Percentiles rank a stretch among this genome's conserved stretches.
Conservation (phyloP, 352 stramenopile species). For the Elongisporangium undulatum region DNA sequence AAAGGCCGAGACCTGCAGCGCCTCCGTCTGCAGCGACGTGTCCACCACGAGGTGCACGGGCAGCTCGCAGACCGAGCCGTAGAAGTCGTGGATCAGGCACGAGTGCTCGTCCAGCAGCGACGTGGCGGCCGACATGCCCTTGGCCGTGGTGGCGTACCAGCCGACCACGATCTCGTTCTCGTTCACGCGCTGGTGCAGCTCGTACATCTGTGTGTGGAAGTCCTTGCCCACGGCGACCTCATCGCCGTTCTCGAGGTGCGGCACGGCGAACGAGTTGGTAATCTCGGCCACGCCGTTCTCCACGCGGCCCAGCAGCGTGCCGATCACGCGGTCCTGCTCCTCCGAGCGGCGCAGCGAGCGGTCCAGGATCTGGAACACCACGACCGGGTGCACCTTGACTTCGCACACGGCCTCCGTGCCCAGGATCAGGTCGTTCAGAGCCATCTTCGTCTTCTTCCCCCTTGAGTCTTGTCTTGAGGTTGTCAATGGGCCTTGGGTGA, state of each 20-base stretch:
- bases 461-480: constrained; percentile 1
- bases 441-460: constrained; percentile 13
- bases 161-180: constrained; percentile 94
- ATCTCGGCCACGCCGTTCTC: constrained; percentile 89
- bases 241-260: constrained; percentile 94
- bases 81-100: constrained; percentile 98
- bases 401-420: constrained; percentile 77
- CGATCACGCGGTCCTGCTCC: constrained; percentile 94
- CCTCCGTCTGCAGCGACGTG: constrained; percentile 76
- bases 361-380: constrained; percentile 97
- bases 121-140: constrained; percentile 23
- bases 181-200: constrained; percentile 94
- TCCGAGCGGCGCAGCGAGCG: constrained; percentile 93
- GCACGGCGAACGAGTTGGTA: constrained; percentile 96
- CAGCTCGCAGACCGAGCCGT: constrained; percentile 90
- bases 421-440: constrained; percentile 56
- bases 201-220: constrained; percentile 97
- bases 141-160: constrained; percentile 92
- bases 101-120: constrained; percentile 92
- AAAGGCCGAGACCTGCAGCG: constrained; percentile 91
- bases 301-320: constrained; percentile 92
- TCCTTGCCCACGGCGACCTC: constrained; percentile 97
- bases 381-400: constrained; percentile 93
- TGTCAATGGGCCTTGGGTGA: background rate
- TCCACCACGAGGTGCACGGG: constrained; percentile 95